Evolutionary conservation across 2,329 filamentous ascomycete species (phyloP).

Genomic region (Colletotrichum chlorophyti): DNA sequence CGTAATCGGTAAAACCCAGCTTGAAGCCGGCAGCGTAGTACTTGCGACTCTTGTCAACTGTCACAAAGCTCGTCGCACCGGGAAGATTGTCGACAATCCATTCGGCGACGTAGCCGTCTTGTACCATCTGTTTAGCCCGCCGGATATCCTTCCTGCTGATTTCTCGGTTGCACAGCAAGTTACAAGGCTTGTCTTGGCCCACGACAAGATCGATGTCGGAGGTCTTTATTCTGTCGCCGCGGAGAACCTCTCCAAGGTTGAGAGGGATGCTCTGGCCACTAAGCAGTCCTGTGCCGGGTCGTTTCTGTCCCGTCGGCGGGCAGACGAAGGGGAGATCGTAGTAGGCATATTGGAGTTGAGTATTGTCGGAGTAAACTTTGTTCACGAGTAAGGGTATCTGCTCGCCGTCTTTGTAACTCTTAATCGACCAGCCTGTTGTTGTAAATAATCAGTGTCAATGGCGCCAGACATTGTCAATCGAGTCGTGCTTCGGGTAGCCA

Average conservation of each 20-base stretch:
- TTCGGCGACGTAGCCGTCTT: slow-evolving; percentile 83
- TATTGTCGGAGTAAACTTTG: slow-evolving; percentile 90
- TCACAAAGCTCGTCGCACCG: slow-evolving; percentile 87
- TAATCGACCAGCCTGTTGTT: slow-evolving; percentile 76
- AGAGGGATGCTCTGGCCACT: slow-evolving; percentile 81
- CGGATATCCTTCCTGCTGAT: slow-evolving; percentile 70
- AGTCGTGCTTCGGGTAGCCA: slow-evolving; percentile 31
- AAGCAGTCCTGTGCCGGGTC: slow-evolving; percentile 71
- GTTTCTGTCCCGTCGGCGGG: slow-evolving; percentile 73
- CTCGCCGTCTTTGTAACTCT: slow-evolving; percentile 78
- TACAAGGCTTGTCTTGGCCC: slow-evolving; percentile 76
- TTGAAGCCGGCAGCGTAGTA: slow-evolving; percentile 94
- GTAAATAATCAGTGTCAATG: slow-evolving; percentile 22
- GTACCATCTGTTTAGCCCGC: slow-evolving; percentile 74
- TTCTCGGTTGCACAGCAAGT: slow-evolving; percentile 73
- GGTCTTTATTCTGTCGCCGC: slow-evolving; percentile 83
- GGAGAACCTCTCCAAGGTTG: slow-evolving; percentile 86
- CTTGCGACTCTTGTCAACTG: slow-evolving; percentile 81
- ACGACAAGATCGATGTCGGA: slow-evolving; percentile 85
- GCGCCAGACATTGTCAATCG: neutral
- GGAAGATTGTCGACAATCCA: slow-evolving; percentile 95
- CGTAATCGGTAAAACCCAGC: slow-evolving; percentile 77
- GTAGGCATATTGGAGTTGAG: slow-evolving; percentile 90
- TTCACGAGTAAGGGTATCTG: slow-evolving; percentile 87
- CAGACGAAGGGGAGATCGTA: slow-evolving; percentile 89